Conservation (phyloP, 768 basidiomycete genomes). For the Tylopilus rubrobrunneus region DNA sequence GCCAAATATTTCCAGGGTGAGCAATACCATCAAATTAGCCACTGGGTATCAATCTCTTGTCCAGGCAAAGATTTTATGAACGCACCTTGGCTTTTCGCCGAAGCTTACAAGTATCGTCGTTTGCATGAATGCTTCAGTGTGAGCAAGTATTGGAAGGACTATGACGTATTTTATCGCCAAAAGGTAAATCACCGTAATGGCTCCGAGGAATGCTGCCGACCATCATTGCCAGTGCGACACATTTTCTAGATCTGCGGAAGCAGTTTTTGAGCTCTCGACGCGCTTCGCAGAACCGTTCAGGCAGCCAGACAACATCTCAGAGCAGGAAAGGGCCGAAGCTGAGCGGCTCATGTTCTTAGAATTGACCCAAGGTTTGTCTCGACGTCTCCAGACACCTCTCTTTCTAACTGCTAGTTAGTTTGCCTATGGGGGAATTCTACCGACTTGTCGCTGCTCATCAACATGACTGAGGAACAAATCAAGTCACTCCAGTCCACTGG, state of each 20-base stretch:
- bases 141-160: constrained; percentile 84
- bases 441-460: constrained; percentile 89
- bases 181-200: constrained; percentile 46
- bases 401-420: constrained; percentile 42
- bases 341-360: constrained; percentile 88
- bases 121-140: constrained; percentile 92
- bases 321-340: constrained; percentile 57
- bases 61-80: constrained; percentile 90
- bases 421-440: constrained; percentile 98
- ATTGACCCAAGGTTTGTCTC: constrained; percentile 73
- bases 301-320: constrained; percentile 48
- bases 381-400: background rate
- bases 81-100: constrained; percentile 94
- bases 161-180: constrained; percentile 94
- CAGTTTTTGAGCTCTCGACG: constrained; percentile 90
- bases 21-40: constrained; percentile 8
- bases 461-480: constrained; percentile 98
- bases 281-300: constrained; percentile 86
- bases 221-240: constrained; percentile 70
- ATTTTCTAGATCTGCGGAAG: constrained; percentile 86
- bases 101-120: constrained; percentile 90
- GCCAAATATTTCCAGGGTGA: constrained; percentile 89
- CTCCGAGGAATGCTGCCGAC: constrained; percentile 4
- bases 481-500: constrained; percentile 95
- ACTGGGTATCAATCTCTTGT: background rate